A percentile compares a stretch with the other conserved stretches of the same genome.
These are phyloP conservation scores for Oemleria cerasiformis DNA, from an alignment of 306 rosid species.

Conservation along the genomic window DNA sequence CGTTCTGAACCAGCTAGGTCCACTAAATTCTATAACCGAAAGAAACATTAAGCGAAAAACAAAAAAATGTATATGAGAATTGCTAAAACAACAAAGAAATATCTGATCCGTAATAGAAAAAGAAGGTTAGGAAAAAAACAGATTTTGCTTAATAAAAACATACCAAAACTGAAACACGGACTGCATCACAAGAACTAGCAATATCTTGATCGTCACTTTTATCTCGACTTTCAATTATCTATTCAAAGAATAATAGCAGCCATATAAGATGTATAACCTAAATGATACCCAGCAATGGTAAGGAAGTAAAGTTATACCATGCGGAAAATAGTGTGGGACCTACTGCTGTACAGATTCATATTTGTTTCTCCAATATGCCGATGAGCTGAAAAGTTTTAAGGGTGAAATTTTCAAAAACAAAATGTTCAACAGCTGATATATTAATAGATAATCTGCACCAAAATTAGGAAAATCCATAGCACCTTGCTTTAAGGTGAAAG, in stretches of 20 bases:
- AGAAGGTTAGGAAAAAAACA: not conserved
- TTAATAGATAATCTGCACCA: slow-evolving; percentile 9
- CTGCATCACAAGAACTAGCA: slow-evolving; percentile 74
- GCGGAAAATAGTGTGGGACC: slow-evolving; percentile 96
- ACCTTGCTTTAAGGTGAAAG: not conserved
- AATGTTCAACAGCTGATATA: not conserved
- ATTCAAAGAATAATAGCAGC: not conserved
- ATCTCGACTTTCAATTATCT: slow-evolving; percentile 94
- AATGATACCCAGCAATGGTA: slow-evolving; percentile 5
- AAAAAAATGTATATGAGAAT: not conserved
- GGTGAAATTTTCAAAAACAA: slow-evolving; percentile 20
- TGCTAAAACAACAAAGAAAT: not conserved
- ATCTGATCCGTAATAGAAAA: not conserved
- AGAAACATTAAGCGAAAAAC: slow-evolving; percentile 11
- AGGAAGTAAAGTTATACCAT: slow-evolving; percentile 54
- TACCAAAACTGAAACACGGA: slow-evolving; percentile 94
- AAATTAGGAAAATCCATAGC: slow-evolving; percentile 1
- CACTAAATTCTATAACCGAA: slow-evolving; percentile 70
- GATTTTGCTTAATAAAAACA: slow-evolving; percentile 24
- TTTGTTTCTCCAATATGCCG: slow-evolving; percentile 98
- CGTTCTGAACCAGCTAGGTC: slow-evolving; percentile 99
- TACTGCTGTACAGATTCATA: slow-evolving; percentile 90
- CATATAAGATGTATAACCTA: slow-evolving; percentile 20
- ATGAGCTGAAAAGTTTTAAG: slow-evolving; percentile 51
- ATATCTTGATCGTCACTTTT: slow-evolving; percentile 62